Evolutionary conservation across 2,329 filamentous ascomycete species (phyloP).

Genomic region (Leptographium lundbergii): DNA sequence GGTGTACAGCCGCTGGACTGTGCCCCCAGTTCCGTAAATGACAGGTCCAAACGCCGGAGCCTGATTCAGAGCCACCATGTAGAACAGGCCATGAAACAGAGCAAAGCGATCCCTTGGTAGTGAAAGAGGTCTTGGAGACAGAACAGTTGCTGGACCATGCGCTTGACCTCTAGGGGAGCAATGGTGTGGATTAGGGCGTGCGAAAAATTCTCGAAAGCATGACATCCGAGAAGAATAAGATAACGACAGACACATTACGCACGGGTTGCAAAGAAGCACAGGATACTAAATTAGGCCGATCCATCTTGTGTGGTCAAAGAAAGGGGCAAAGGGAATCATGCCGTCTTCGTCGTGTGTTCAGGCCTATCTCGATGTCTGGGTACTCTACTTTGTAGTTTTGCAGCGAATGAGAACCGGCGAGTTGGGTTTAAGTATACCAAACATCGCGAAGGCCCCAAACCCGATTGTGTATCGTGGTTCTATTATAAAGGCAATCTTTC

Average conservation of each 20-base stretch:
- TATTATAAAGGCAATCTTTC: too few species aligned
- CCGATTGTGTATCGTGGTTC: too few species aligned
- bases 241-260: background rate
- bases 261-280: background rate
- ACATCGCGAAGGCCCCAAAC: too few species aligned
- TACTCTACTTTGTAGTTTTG: too few species aligned
- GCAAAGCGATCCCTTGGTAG: background rate
- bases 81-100: background rate
- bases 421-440: too few species aligned
- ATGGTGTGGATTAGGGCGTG: background rate
- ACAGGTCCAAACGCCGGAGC: background rate
- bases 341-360: too few species aligned
- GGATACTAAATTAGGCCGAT: background rate
- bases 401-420: too few species aligned
- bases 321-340: background rate
- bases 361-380: too few species aligned
- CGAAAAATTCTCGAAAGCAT: background rate
- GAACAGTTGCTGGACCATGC: background rate
- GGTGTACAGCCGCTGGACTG: background rate
- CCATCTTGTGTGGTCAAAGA: background rate
- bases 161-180: background rate
- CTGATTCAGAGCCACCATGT: background rate
- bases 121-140: background rate
- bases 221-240: background rate
- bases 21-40: background rate